Conservation (phyloP, 345 rosid species). For the Corchorus olitorius region DNA sequence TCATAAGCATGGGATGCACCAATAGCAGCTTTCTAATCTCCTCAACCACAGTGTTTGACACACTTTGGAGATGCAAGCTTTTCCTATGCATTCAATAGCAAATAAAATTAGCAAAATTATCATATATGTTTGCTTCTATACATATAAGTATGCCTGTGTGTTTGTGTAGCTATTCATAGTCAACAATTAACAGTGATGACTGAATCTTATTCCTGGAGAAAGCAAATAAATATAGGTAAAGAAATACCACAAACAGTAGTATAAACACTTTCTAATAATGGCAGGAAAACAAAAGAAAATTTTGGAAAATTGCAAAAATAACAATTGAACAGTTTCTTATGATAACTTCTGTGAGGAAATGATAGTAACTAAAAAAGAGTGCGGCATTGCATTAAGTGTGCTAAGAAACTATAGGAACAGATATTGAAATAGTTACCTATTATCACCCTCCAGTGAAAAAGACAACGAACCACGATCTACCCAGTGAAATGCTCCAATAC, state of each 20-base stretch:
- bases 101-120: not conserved
- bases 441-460: constrained; percentile 35
- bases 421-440: constrained; percentile 43
- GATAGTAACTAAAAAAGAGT: not conserved
- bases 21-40: constrained; percentile 66
- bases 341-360: not conserved
- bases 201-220: not conserved
- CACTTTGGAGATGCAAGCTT: constrained; percentile 58
- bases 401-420: not conserved
- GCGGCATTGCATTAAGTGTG: not conserved
- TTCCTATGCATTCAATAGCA: constrained; percentile 44
- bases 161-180: not conserved
- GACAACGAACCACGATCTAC: constrained; percentile 68
- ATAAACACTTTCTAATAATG: not conserved
- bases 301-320: not conserved
- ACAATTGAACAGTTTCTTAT: not conserved
- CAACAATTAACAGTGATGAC: not conserved
- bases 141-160: not conserved
- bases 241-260: not conserved
- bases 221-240: not conserved
- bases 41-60: constrained; percentile 60
- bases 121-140: not conserved
- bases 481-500: constrained; percentile 94
- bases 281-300: not conserved
- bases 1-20: constrained; percentile 68